Evolutionary conservation across 2,329 filamentous ascomycete genomes (phyloP).

Genomic region (Knufia fluminis): DNA sequence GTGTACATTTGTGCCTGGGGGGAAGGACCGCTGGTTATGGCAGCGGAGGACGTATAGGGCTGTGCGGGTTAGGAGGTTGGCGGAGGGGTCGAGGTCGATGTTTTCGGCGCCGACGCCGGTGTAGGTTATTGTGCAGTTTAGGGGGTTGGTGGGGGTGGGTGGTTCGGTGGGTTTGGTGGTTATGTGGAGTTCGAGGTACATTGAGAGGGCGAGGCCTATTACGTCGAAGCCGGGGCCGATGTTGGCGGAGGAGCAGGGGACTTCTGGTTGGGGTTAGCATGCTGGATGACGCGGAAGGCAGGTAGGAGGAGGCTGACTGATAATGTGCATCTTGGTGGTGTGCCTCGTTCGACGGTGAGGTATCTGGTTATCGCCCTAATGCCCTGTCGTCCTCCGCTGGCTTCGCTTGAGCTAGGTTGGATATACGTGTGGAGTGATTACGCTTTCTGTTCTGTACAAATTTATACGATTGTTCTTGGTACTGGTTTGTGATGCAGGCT

Average conservation of each 20-base stretch:
- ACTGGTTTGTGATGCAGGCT: too few relatives aligned
- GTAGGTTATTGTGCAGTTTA: slow-evolving; percentile 83
- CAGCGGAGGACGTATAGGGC: slow-evolving; percentile 92
- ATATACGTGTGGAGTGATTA: too few relatives aligned
- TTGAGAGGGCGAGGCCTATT: slow-evolving; percentile 81
- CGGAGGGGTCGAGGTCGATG: slow-evolving; percentile 73
- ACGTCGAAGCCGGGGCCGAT: slow-evolving; percentile 97
- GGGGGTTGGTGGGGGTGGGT: slow-evolving; percentile 27
- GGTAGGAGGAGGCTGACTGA: slow-evolving; percentile 12
- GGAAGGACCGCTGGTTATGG: slow-evolving; percentile 77
- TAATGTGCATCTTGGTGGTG: slow-evolving; percentile 14
- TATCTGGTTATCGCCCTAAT: too few relatives aligned
- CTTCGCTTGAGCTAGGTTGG: not conserved
- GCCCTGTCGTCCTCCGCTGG: not conserved
- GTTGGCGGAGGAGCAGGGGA: slow-evolving; percentile 89
- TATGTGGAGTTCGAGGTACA: slow-evolving; percentile 85
- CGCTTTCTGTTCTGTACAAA: too few relatives aligned
- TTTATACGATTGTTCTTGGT: too few relatives aligned
- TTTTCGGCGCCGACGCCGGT: slow-evolving; percentile 66
- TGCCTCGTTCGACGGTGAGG: not conserved
- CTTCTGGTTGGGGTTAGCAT: slow-evolving; percentile 14
- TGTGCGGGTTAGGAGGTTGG: slow-evolving; percentile 87
- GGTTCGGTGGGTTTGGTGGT: slow-evolving; percentile 41
- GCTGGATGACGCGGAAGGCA: not conserved
- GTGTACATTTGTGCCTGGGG: slow-evolving; percentile 77